Evolutionary conservation across 2,329 filamentous ascomycete species (phyloP), one percentile per base, ranked within the genome.

Genomic region (Talaromyces sp.): DNA sequence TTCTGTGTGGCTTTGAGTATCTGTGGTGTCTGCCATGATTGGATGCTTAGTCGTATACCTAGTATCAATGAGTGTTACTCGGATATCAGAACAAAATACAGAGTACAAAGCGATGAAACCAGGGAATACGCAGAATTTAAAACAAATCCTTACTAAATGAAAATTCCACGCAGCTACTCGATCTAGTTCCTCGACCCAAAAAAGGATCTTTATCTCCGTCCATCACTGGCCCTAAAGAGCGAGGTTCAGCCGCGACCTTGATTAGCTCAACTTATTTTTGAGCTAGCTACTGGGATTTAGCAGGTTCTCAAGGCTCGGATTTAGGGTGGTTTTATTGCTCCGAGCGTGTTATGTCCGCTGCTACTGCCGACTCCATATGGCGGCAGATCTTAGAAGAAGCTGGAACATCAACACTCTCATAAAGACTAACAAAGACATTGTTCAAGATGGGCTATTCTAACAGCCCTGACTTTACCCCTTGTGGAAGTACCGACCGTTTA

Each of bases 1-100:
- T 13, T 63, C 60, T 31, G 60, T 62, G 35, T 62, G 60, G 6
- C 47, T 45, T 11, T 13, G 22, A 16, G 33, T 14, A 22, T 54
- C 33, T 22, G 47, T 41, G 13, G 24, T 31, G 39, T 63, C 60
- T 45, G 49, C 50, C 60, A 63, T 63, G 35, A 39, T 33, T 22
- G 37, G 3, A 5, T 24, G 24, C 19, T 24, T 31, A 39, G 3
- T 22, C 37, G 52, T 37, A 37, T 39, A 39, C 3, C 9, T 39
- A 37, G 2, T 22, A 37, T 39, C 16, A 14, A n/a, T 37, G 31
- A 56, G n/a, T 37, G 52, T 22, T 33, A 35, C 10, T 47, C 47
- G 11, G n/a, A 37, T 22, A 9, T 22, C 33, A 22, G n/a, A 37
- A 22, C n/a, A 14, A 37, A 24, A 22, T 31, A 31, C 27, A 31